Evolutionary conservation across 495 filamentous ascomycete genomes (phyloP), one percentile per base, ranked within the genome.

Genomic region (Lasiosphaeriaceae sp.): DNA sequence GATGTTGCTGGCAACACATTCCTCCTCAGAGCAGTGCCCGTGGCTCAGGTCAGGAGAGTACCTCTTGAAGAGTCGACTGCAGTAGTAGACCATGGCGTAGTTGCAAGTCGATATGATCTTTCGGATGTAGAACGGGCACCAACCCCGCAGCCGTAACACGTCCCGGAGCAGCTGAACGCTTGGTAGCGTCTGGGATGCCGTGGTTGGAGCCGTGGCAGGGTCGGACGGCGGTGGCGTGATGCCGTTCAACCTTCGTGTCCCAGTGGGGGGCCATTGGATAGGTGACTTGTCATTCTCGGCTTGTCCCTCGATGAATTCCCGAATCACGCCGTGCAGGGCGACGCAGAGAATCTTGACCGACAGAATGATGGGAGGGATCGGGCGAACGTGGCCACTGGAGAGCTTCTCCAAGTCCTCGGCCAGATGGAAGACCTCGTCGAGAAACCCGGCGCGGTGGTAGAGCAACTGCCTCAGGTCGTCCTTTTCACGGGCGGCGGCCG

Each of bases 341-440:
- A 53, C 50, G 50, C 57, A 63, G 17, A 66, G 55, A 5, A 64
- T 57, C 48, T 66, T 66, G 49, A 66, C 55, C 9, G 64, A 66
- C 2, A 66, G 12, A n/a, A 66, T 19, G 24, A 66, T 54, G 35
- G 61, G 55, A 7, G 64, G 64, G 11, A 64, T 50, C 14, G 64
- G 64, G 22, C 60, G 45, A n/a, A 64, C 24, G 21, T 61, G 49
- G 37, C 64, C 55, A 7, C 63, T 55, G 16, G 64, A 66, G n/a
- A 66, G 57, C n/a, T 47, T 31, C 47, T 66, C 61, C 11, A 66
- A 63, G 23, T 63, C 61, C 47, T 63, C 64, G 14, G 64, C 61
- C 12, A 64, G 41, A 8, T 54, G 53, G 21, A 63, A 45, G 21
- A 64, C 61, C 7, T 56, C 50, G 11, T 59, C 61, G 31, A 66